These are phyloP conservation scores for Hemileccinum impolitum DNA, from an alignment of 768 basidiomycete genomes.

Conservation along the genomic window DNA sequence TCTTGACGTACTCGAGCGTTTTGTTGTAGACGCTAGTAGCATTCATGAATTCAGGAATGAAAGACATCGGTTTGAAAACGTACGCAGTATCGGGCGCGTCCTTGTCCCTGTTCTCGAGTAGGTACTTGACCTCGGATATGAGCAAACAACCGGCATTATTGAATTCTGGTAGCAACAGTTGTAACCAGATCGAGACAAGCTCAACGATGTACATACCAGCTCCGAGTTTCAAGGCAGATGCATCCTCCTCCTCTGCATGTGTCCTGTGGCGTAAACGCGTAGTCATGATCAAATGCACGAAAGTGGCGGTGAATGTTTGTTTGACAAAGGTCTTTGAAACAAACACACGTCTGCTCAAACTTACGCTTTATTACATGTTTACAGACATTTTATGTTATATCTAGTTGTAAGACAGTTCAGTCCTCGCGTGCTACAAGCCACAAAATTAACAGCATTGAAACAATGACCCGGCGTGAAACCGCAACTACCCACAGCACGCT, in stretches of 20 bases:
- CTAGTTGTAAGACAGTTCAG: conserved; percentile 28
- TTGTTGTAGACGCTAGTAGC: conserved; percentile 79
- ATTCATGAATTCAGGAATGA: too few relatives aligned
- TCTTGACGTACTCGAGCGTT: conserved; percentile 87
- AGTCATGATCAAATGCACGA: conserved; percentile 46
- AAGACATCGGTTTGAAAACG: conserved; percentile 17
- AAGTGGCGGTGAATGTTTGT: conserved; percentile 44
- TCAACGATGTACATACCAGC: conserved; percentile 41
- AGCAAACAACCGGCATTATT: conserved; percentile 88
- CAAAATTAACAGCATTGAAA: conserved; percentile 24
- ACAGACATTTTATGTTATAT: conserved; percentile 19
- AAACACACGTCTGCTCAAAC: conserved; percentile 15
- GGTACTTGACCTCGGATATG: conserved; percentile 89
- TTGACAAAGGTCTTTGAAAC: conserved; percentile 34
- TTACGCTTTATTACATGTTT: conserved; percentile 16
- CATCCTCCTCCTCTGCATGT: conserved; percentile 78
- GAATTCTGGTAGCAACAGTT: conserved; percentile 54
- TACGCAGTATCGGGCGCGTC: conserved; percentile 86
- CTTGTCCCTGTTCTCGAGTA: conserved; percentile 84
- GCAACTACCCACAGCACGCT: not conserved
- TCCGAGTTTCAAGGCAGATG: conserved; percentile 79
- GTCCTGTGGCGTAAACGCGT: conserved; percentile 62
- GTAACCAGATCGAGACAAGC: not conserved
- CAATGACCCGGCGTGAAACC: conserved; percentile 28
- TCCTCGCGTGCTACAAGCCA: conserved; percentile 23